Evolutionary conservation across 352 stramenopile genomes (phyloP), one percentile per base, ranked within the genome.

Genomic region (Phytophthora sp.): DNA sequence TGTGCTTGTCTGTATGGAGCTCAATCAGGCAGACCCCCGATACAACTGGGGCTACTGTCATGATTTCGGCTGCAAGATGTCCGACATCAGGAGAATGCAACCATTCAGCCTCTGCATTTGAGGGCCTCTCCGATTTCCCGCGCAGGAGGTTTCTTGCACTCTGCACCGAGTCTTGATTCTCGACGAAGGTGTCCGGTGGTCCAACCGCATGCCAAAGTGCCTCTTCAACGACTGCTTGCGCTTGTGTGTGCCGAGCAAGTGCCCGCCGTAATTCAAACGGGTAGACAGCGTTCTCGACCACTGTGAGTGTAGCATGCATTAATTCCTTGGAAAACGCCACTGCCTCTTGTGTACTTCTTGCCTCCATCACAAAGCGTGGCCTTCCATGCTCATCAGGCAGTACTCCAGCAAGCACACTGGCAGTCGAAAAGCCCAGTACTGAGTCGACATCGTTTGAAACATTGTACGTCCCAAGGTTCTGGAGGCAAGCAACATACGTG

Each of bases 221-320:
- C 34, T 80, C 56, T 49, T 86, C 64, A 11, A 88, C 64, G 2
- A 76, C 58, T 2, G 66, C 41, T 20, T 70, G 59, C 38, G 60
- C 28, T 27, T 61, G 31, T 18, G 39, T 54, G 8, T 61, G 56
- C 30, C 71, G 72, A 11, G 46, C 39, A 21, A 83, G 67, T 15
- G 69, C 50, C 27, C 82, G 69, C 21, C 63, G 80, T 17, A 91
- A 50, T 35, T 91, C 78, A 50, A 87, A 89, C 15, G 86, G 69
- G 35, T 85, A 85, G 21, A 88, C 80, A 10, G 82, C 69, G 37
- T 91, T 91, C 45, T 91, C 82, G 4, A 91, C 55, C n/a, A 76
- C 77, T 2, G 69, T 83, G 28, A 88, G 72, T 6, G 74, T 72
- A 0, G 78, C 74, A 3, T 73, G 55, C 54, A 91, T 87, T 6